These are phyloP conservation scores for Termitomyces sp. DNA, from an alignment of 768 basidiomycete genomes.

Conservation along the genomic window DNA sequence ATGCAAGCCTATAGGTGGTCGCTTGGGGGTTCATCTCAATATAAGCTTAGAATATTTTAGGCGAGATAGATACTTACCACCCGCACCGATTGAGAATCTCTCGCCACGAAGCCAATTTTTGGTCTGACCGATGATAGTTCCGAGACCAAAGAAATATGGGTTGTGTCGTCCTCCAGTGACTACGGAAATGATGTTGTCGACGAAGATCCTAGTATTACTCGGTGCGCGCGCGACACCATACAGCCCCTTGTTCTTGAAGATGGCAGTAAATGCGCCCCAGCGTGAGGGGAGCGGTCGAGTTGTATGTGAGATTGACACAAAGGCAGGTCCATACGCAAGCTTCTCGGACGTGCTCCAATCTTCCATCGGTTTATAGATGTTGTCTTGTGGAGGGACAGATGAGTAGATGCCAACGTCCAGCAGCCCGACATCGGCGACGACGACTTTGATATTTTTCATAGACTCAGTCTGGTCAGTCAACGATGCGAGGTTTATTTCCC, in stretches of 20 bases:
- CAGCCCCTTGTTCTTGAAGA: conserved; percentile 36
- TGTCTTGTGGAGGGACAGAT: conserved; percentile 25
- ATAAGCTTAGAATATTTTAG: conserved; percentile 2
- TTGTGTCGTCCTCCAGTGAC: conserved; percentile 55
- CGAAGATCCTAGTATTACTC: conserved; percentile 54
- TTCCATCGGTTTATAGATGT: conserved; percentile 52
- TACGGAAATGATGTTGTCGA: conserved; percentile 54
- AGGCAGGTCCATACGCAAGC: conserved; percentile 68
- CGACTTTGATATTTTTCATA: conserved; percentile 66
- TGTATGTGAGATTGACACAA: conserved; percentile 44
- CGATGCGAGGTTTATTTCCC: conserved; percentile 63
- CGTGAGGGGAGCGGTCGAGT: conserved; percentile 22
- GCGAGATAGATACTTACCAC: conserved; percentile 47
- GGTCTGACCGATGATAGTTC: conserved; percentile 44
- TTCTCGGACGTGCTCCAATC: conserved; percentile 76
- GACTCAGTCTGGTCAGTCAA: conserved; percentile 51
- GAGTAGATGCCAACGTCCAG: conserved; percentile 35
- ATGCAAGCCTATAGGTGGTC: conserved; percentile 65
- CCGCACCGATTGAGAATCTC: conserved; percentile 72
- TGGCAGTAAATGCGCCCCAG: conserved; percentile 26
- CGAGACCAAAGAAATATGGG: conserved; percentile 39
- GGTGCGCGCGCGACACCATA: conserved; percentile 49
- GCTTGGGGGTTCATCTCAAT: conserved; percentile 37
- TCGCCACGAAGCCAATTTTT: conserved; percentile 64
- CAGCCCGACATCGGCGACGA: conserved; percentile 71